Evolutionary conservation across 352 stramenopile genomes (phyloP).

Genomic region (Phytophthora colocasiae): DNA sequence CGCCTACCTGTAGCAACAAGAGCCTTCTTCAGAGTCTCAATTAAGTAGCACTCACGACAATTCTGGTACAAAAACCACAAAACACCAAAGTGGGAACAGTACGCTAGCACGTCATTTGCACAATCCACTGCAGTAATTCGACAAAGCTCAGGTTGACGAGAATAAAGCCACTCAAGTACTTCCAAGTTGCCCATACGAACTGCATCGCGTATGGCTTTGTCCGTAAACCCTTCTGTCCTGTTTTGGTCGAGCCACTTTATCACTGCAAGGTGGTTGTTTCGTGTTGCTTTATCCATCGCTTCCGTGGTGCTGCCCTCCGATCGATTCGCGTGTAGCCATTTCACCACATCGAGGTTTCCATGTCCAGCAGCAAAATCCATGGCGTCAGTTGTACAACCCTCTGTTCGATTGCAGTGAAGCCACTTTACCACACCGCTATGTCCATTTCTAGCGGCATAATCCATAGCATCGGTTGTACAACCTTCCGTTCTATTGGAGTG

Average conservation of each 20-base stretch:
- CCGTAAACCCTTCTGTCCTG: not conserved
- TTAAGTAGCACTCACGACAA: no score
- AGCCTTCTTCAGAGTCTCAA: no score
- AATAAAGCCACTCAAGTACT: not conserved
- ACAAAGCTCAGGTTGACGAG: not conserved
- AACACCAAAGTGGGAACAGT: no score
- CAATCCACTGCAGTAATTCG: no score
- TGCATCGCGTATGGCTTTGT: not conserved
- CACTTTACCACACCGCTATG: not conserved
- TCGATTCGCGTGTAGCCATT: not conserved
- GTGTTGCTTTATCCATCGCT: not conserved
- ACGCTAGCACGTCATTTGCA: no score
- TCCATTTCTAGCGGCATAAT: not conserved
- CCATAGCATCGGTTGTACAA: not conserved
- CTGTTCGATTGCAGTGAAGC: not conserved
- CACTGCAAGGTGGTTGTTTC: not conserved
- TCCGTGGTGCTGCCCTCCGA: not conserved
- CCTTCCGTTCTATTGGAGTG: not conserved
- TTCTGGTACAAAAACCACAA: no score
- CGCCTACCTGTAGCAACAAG: no score
- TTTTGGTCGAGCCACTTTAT: not conserved
- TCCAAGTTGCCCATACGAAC: not conserved
- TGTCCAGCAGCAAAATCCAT: not conserved
- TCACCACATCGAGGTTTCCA: not conserved
- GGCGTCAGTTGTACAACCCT: not conserved